Conservation (phyloP, 257 asterid species). For the Thymus mandschuricus region DNA sequence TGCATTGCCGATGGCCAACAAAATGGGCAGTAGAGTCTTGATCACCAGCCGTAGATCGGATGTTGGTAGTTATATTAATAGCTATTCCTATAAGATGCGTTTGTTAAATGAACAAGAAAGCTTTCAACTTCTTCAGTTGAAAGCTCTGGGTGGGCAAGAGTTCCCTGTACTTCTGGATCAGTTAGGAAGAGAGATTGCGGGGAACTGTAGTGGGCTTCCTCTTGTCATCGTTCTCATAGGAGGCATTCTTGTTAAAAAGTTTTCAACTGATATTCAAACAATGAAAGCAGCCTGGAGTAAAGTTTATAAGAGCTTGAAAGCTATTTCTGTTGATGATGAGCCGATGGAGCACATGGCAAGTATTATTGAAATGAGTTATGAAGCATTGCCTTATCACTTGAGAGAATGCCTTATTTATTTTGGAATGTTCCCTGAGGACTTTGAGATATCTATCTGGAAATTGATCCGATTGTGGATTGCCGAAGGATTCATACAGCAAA, state of each 20-base stretch:
- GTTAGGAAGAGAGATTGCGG: slow-evolving; percentile 16
- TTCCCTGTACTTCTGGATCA: not conserved
- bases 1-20: slow-evolving; percentile 28
- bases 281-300: not conserved
- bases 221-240: no score
- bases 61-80: slow-evolving; percentile 32
- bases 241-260: no score
- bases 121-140: slow-evolving; percentile 29
- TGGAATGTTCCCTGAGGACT: no score
- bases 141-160: slow-evolving; percentile 20
- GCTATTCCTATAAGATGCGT: slow-evolving; percentile 25
- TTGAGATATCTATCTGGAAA: slow-evolving; percentile 8
- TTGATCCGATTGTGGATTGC: slow-evolving; percentile 42
- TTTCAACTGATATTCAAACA: not conserved
- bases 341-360: no score
- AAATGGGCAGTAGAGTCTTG: not conserved
- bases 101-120: slow-evolving; percentile 26
- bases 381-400: not conserved
- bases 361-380: no score
- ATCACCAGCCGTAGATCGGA: slow-evolving; percentile 31
- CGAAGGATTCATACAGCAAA: slow-evolving; percentile 40
- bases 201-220: slow-evolving; percentile 38
- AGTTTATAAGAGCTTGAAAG: not conserved
- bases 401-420: no score
- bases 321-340: no score